Evolutionary conservation across 768 basidiomycete genomes (phyloP), one percentile per base, ranked within the genome.

Genomic region (Kwoniella sp.): DNA sequence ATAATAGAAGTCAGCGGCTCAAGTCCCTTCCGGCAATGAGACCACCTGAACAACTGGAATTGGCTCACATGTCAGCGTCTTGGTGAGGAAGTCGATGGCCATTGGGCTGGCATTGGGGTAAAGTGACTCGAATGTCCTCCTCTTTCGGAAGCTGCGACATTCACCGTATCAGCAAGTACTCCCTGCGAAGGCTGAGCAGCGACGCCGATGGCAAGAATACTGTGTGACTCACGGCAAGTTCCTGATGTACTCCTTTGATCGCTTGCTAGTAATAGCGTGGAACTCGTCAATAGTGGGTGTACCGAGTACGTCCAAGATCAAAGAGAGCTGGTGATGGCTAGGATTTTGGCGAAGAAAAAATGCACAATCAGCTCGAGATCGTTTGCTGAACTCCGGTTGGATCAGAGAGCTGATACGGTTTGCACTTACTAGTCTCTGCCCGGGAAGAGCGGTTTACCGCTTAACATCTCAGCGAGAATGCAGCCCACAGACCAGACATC

Each of bases 251-350:
- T 98, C 94, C 49, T 92, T 88, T 53, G 92, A 95, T 58, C 94
- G 83, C 19, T 88, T 85, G 10, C 92, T 91, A 17, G 91, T 93
- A 77, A 99, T 98, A 40, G 91, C 91, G 82, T 97, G 93, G 81
- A 97, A 98, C 76, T 98, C 96, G 69, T 99, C 96, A 59, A 98
- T 83, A 1, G 92, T 91, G 1, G 96, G 96, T 30, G 96, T 98
- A 24, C 96, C 96, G 49, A 99, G 87, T 29, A 97, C 91, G 72
- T 98, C 94, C 73, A 98, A 86, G 77, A 98, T 99, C 60, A 97
- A 86, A 1, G 90, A 89, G 46, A 99, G 85, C 69, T 98, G 96
- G 74, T 99, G 92, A 81, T 97, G 94, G 80, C 94, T 83, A 90
- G 6, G 6, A 85, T 17, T 29, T 19, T 2, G n/a, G 17, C 22